Evolutionary conservation across 306 rosid genomes (phyloP).

Genomic region (Geum urbanum): DNA sequence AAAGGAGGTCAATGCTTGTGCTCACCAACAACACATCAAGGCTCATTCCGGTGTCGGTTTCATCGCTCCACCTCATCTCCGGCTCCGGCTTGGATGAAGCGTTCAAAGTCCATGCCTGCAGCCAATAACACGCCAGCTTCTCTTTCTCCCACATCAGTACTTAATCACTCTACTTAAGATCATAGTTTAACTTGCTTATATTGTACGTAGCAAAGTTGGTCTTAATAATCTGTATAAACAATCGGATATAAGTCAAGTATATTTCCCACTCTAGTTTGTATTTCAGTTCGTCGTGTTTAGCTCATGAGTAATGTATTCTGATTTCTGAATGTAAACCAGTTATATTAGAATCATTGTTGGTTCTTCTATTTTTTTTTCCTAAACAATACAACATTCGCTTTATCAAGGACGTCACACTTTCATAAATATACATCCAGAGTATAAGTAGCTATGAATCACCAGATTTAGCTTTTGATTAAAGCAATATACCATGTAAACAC

Average conservation of each 20-base stretch:
- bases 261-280: background rate
- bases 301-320: background rate
- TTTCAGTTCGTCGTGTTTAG: background rate
- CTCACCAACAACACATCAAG: constrained; percentile 84
- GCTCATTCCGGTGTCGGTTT: constrained; percentile 84
- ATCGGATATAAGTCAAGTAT: background rate
- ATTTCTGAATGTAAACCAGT: background rate
- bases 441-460: no score
- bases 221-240: background rate
- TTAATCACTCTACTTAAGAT: constrained; percentile 24
- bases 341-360: background rate
- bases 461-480: no score
- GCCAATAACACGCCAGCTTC: constrained; percentile 28
- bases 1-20: constrained; percentile 69
- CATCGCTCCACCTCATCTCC: constrained; percentile 49
- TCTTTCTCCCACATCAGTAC: constrained; percentile 36
- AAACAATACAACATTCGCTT: background rate
- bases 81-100: constrained; percentile 46
- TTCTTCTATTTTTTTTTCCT: background rate
- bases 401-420: background rate
- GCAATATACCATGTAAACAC: no score
- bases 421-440: no score
- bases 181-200: no score
- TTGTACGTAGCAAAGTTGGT: no score
- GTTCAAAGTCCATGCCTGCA: constrained; percentile 54